Conservation (phyloP, 805 yeast species). For the Cyberlindnera petersonii region DNA sequence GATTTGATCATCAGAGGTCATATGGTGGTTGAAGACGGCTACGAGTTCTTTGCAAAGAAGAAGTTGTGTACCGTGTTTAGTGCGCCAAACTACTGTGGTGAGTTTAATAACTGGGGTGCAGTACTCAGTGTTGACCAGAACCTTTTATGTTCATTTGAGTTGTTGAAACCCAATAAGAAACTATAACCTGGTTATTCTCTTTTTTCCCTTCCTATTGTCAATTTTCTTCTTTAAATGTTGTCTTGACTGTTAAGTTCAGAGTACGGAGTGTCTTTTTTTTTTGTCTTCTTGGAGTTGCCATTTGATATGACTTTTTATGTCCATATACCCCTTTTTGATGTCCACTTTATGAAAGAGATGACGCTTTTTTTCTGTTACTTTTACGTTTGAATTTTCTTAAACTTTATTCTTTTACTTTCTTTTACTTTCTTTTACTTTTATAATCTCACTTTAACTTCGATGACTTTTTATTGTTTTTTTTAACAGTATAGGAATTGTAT, state of each 20-base stretch:
- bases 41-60: slow-evolving; percentile 73
- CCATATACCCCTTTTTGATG: no score
- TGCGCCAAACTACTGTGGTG: slow-evolving; percentile 72
- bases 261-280: background rate
- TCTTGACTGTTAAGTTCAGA: no score
- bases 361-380: background rate
- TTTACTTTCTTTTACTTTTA: no score
- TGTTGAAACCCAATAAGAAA: slow-evolving; percentile 65
- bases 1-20: slow-evolving; percentile 81
- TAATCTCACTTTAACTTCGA: no score
- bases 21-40: slow-evolving; percentile 89
- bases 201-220: background rate
- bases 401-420: background rate
- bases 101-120: slow-evolving; percentile 87
- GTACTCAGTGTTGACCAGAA: slow-evolving; percentile 96
- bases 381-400: background rate
- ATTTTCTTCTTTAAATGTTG: background rate
- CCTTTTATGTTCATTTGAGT: slow-evolving; percentile 86
- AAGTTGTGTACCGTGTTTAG: slow-evolving; percentile 74
- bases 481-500: no score
- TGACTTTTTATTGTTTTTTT: no score
- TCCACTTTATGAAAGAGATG: slow-evolving; percentile 10
- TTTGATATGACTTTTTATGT: slow-evolving; percentile 1
- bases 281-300: background rate
- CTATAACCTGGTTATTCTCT: background rate